Conservation (phyloP, 73 alveolate genomes). For the Paramecium sonneborni region DNA sequence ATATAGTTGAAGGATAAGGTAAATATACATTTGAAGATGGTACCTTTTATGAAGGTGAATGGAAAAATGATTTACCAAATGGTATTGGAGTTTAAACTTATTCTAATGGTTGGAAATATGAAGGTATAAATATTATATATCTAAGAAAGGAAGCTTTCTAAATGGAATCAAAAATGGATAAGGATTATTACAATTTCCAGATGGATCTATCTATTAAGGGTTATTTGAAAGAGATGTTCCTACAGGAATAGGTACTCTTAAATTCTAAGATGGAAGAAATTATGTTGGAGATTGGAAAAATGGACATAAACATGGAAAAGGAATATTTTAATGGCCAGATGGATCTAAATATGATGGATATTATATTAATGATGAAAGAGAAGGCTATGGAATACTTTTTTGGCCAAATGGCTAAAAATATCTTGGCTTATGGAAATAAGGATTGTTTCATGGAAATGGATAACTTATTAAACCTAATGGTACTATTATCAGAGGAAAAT, state of each 20-base stretch:
- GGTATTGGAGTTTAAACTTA: constrained; percentile 88
- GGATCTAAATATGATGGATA: constrained; percentile 60
- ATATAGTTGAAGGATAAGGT: constrained; percentile 65
- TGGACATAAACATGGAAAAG: constrained; percentile 63
- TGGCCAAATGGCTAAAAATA: constrained; percentile 39
- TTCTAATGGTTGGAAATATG: constrained; percentile 82
- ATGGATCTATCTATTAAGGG: constrained; percentile 55
- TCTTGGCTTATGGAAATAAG: constrained; percentile 19
- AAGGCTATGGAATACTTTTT: constrained; percentile 38
- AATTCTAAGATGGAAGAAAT: constrained; percentile 66
- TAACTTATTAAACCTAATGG: background rate
- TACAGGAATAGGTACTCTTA: constrained; percentile 50
- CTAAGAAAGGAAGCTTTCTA: constrained; percentile 53
- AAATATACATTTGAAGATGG: constrained; percentile 83
- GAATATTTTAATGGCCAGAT: constrained; percentile 64
- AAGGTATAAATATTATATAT: constrained; percentile 55
- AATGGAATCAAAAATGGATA: constrained; percentile 64
- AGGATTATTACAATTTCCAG: constrained; percentile 50
- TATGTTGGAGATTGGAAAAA: constrained; percentile 68
- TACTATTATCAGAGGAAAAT: background rate
- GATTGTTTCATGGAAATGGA: constrained; percentile 32
- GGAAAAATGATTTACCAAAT: constrained; percentile 86
- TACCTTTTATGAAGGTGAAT: constrained; percentile 88
- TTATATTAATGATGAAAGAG: constrained; percentile 30
- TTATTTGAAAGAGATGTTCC: constrained; percentile 47